Percentiles rank a stretch among this genome's conserved stretches.
These are phyloP conservation scores for Metarhizium guizhouense DNA, from an alignment of 2,329 filamentous ascomycete species.

Conservation along the genomic window DNA sequence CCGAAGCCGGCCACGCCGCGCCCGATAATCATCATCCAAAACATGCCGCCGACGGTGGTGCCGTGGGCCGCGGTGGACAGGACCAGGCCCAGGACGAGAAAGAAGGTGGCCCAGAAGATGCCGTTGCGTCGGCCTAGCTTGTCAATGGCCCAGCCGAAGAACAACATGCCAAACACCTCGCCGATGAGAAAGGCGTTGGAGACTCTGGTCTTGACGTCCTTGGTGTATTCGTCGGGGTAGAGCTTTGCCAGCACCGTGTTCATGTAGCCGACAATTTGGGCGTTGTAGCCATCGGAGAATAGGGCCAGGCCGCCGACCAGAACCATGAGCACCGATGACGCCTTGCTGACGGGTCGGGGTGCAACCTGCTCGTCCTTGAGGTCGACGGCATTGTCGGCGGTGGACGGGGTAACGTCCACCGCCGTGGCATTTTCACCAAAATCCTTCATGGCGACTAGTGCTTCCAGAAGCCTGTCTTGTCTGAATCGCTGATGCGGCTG, in stretches of 20 bases:
- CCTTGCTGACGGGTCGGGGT: neutral
- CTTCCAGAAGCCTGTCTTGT: neutral
- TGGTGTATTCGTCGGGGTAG: constrained; percentile 23
- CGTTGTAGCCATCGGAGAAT: constrained; percentile 26
- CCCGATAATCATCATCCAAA: constrained; percentile 41
- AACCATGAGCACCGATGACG: constrained; percentile 10
- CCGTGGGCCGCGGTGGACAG: constrained; percentile 34
- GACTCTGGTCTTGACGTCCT: constrained; percentile 25
- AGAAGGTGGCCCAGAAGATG: constrained; percentile 34
- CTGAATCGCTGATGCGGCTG: neutral
- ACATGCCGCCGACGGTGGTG: constrained; percentile 32
- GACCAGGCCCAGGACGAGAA: constrained; percentile 36
- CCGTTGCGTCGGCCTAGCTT: constrained; percentile 35
- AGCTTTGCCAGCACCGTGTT: constrained; percentile 20
- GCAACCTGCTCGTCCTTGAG: constrained; percentile 1
- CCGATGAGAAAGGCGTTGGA: constrained; percentile 31
- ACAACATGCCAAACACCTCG: constrained; percentile 31
- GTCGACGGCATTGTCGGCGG: neutral
- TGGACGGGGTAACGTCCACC: neutral
- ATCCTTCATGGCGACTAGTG: neutral
- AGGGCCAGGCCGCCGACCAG: constrained; percentile 20
- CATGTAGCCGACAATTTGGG: constrained; percentile 24
- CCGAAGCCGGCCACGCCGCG: constrained; percentile 39
- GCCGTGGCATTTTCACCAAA: neutral
- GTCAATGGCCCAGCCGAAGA: constrained; percentile 33